phyloP scores from a whole-genome alignment of 129 eudicot species.

The Lonicera japonica region DNA sequence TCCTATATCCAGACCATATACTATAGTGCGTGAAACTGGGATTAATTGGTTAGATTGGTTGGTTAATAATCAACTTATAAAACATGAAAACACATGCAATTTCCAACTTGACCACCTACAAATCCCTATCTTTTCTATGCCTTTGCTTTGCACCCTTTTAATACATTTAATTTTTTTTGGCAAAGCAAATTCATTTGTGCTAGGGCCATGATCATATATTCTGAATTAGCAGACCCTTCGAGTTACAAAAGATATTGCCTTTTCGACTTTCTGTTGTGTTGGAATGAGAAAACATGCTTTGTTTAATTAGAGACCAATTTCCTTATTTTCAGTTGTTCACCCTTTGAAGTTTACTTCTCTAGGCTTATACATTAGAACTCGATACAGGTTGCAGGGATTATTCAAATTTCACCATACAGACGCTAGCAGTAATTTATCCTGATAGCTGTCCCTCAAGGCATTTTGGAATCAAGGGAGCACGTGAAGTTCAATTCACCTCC shows the following conservation, averaged over 20 bases:
- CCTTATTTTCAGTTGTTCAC: neutral
- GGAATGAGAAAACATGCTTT: neutral
- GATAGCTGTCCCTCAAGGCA: slow-evolving; percentile 21
- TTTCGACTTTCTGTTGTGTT: neutral
- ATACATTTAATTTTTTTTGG: too few species aligned
- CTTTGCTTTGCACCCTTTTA: too few species aligned
- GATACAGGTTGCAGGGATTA: slow-evolving; percentile 40
- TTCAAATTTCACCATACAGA: slow-evolving; percentile 20
- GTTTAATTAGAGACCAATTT: neutral
- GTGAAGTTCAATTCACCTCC: slow-evolving; percentile 13
- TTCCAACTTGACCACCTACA: too few species aligned
- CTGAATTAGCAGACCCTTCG: too few species aligned
- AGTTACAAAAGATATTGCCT: too few species aligned
- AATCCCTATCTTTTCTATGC: too few species aligned
- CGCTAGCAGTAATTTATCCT: slow-evolving; percentile 23
- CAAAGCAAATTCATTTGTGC: neutral
- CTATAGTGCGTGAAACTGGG: too few species aligned
- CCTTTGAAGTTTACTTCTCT: neutral
- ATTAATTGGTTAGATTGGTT: too few species aligned
- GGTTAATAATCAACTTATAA: too few species aligned
- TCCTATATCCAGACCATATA: too few species aligned
- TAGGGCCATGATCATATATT: too few species aligned
- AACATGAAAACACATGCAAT: too few species aligned
- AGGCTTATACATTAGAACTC: slow-evolving; percentile 11
- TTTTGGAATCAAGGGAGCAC: slow-evolving; percentile 18